phyloP scores from a whole-genome alignment of 441 rosid species.

The Oxalis stricta region DNA sequence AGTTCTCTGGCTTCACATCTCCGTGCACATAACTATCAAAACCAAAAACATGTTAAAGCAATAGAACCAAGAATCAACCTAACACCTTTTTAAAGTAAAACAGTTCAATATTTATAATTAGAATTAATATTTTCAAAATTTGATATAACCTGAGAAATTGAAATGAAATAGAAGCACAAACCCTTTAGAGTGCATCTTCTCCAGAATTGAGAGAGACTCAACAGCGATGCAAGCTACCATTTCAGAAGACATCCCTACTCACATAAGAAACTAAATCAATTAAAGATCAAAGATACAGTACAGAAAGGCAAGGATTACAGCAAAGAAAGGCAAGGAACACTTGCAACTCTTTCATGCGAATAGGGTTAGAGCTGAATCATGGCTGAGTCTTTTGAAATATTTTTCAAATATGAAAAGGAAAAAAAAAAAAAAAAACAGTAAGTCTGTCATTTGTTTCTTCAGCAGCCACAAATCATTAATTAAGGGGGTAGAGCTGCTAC shows the following conservation, averaged over 20 bases:
- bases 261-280: conserved; percentile 6
- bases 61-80: conserved; percentile 3
- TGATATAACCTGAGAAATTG: background rate
- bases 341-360: too few species aligned
- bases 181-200: conserved; percentile 97
- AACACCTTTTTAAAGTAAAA: background rate
- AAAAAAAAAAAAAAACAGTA: too few species aligned
- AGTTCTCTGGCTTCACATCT: conserved; percentile 97
- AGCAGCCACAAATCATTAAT: too few species aligned
- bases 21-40: conserved; percentile 88
- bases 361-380: too few species aligned
- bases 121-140: background rate
- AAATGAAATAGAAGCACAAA: conserved; percentile 15
- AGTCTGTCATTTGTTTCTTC: too few species aligned
- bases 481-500: too few species aligned
- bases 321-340: background rate
- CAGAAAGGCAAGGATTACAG: background rate
- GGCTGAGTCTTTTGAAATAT: too few species aligned
- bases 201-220: conserved; percentile 83
- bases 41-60: conserved; percentile 6
- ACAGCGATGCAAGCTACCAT: conserved; percentile 98
- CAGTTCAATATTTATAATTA: background rate
- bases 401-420: too few species aligned
- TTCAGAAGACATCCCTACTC: conserved; percentile 76
- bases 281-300: background rate